Conservation (phyloP, 2,329 filamentous ascomycete genomes). For the Fusarium continuum region DNA sequence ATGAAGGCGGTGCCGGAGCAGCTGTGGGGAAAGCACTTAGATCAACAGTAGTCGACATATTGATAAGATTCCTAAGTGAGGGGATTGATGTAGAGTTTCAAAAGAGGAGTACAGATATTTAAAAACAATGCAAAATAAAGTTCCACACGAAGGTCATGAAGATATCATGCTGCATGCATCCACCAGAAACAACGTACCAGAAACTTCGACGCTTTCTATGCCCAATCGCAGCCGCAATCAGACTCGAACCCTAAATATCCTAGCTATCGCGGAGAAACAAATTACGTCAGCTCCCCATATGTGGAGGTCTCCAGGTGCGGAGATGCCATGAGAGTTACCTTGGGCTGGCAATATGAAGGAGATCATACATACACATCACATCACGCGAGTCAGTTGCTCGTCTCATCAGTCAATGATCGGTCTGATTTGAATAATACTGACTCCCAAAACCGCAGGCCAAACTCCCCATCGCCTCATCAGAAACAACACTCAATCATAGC, state of each 20-base stretch:
- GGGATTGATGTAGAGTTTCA: conserved; percentile 1
- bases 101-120: conserved; percentile 12
- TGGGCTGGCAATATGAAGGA: conserved; percentile 20
- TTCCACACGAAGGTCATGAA: conserved; percentile 32
- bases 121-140: conserved; percentile 30
- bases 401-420: conserved; percentile 15
- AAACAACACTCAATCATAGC: conserved; percentile 27
- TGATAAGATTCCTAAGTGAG: background rate
- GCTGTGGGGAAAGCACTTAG: conserved; percentile 37
- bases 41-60: conserved; percentile 36
- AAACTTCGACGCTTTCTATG: conserved; percentile 12
- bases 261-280: conserved; percentile 7
- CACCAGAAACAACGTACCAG: conserved; percentile 7
- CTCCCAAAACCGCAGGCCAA: conserved; percentile 30
- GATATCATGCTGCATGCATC: conserved; percentile 34
- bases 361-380: conserved; percentile 18
- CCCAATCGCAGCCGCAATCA: conserved; percentile 19
- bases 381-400: conserved; percentile 6
- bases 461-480: conserved; percentile 39
- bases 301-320: conserved; percentile 30
- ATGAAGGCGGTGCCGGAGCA: conserved; percentile 31
- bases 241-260: conserved; percentile 15
- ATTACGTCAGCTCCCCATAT: conserved; percentile 38
- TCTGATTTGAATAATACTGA: conserved; percentile 35
- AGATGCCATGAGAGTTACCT: conserved; percentile 18